Evolutionary conservation across 1,139 yeast species (phyloP).

Genomic region (Geotrichum phurueaensis): DNA sequence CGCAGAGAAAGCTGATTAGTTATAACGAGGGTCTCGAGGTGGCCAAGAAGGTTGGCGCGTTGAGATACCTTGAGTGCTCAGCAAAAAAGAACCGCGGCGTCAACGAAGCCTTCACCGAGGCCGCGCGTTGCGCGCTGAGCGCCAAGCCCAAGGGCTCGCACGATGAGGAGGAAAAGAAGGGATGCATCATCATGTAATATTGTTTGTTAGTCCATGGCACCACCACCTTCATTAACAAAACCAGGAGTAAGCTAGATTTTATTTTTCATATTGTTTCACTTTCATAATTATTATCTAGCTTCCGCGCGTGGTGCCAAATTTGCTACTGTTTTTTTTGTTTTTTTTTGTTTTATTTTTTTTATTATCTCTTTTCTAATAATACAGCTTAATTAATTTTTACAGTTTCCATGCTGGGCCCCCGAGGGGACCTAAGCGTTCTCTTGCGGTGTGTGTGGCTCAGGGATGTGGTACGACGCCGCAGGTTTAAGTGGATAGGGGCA

Average conservation of each 20-base stretch:
- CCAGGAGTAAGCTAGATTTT: not conserved
- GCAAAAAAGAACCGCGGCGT: slow-evolving; percentile 94
- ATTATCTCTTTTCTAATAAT: not conserved
- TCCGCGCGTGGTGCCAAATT: not conserved
- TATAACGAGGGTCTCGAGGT: slow-evolving; percentile 80
- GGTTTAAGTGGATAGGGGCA: not conserved
- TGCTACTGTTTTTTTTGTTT: not conserved
- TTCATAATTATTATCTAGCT: not conserved
- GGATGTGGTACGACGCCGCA: not conserved
- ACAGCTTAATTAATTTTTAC: not conserved
- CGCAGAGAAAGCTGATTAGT: slow-evolving; percentile 50
- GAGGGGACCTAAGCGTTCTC: not conserved
- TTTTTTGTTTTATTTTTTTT: not conserved
- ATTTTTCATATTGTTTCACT: not conserved
- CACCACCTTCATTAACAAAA: not conserved
- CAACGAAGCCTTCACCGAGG: slow-evolving; percentile 94
- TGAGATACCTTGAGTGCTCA: slow-evolving; percentile 84
- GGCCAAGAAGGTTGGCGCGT: slow-evolving; percentile 66
- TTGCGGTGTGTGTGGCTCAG: not conserved
- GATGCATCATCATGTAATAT: slow-evolving; percentile 27
- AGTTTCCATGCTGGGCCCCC: not conserved
- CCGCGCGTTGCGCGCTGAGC: slow-evolving; percentile 90
- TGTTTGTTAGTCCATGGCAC: not conserved
- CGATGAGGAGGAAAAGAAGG: slow-evolving; percentile 38
- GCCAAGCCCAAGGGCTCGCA: slow-evolving; percentile 78